These are phyloP conservation scores for Mortierella antarctica DNA, from an alignment of 192 early-diverging fungal species.

Conservation along the genomic window DNA sequence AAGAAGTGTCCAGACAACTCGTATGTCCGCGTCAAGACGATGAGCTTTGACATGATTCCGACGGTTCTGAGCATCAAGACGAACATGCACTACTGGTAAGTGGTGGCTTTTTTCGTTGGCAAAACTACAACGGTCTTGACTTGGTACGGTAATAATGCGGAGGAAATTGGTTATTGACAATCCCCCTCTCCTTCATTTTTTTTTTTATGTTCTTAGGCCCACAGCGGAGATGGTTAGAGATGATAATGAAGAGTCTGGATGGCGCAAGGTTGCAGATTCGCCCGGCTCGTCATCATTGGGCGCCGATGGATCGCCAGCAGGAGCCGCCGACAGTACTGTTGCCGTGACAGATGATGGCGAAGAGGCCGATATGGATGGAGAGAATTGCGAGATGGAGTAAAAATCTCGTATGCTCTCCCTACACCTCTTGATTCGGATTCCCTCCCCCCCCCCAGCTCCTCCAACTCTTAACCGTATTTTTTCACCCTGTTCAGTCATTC, in stretches of 20 bases:
- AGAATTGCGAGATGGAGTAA: conserved; percentile 12
- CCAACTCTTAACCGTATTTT: too few species aligned
- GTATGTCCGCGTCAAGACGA: conserved; percentile 79
- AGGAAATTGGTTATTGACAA: not conserved
- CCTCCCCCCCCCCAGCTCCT: too few species aligned
- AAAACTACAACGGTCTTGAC: too few species aligned
- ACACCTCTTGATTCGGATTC: too few species aligned
- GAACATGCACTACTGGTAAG: conserved; percentile 74
- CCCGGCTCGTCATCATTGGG: not conserved
- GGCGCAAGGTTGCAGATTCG: conserved; percentile 44
- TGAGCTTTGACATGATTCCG: conserved; percentile 82
- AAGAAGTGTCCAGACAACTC: conserved; percentile 66
- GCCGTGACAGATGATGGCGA: conserved; percentile 35
- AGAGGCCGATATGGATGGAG: conserved; percentile 39
- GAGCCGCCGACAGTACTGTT: not conserved
- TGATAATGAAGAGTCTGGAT: conserved; percentile 51
- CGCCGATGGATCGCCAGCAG: not conserved
- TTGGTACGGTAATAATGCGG: not conserved
- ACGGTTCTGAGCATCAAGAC: conserved; percentile 79
- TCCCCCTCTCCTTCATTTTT: not conserved
- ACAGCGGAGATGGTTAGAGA: conserved; percentile 52
- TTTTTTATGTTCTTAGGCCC: conserved; percentile 26
- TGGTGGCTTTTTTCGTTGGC: not conserved
- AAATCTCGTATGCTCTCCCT: too few species aligned
- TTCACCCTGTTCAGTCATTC: too few species aligned